These are phyloP conservation scores for Aureobasidium sp. DNA, from an alignment of 2,329 filamentous ascomycete species.

Conservation along the genomic window DNA sequence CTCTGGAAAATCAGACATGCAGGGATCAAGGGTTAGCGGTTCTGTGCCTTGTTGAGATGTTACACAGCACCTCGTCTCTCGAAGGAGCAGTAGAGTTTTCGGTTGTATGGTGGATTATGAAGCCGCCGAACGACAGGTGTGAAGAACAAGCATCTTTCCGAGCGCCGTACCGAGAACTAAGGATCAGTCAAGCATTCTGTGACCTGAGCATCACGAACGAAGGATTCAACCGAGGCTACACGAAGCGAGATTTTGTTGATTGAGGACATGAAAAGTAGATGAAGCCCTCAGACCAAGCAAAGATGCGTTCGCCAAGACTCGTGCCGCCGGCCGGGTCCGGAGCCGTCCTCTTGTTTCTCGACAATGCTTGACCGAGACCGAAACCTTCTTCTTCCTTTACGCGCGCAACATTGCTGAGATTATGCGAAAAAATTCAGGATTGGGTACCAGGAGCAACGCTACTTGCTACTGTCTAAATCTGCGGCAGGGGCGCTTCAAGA, in stretches of 20 bases:
- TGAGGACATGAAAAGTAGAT: not conserved
- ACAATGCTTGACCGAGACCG: not conserved
- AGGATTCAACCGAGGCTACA: not conserved
- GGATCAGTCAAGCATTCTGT: not conserved
- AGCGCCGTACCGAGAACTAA: not conserved
- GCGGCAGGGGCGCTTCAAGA: not conserved
- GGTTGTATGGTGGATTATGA: not conserved
- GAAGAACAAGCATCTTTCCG: constrained; percentile 3
- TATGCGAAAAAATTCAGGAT: not conserved
- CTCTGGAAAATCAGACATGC: not conserved
- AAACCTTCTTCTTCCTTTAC: not conserved
- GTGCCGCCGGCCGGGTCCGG: constrained; percentile 1
- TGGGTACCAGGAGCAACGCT: not conserved
- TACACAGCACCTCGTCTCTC: not conserved
- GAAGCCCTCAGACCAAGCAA: not conserved
- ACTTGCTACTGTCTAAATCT: not conserved
- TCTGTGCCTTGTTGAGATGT: not conserved
- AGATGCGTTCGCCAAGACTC: not conserved
- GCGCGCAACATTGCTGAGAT: not conserved
- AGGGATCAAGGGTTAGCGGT: not conserved
- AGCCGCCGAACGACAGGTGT: not conserved
- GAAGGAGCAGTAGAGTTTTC: not conserved
- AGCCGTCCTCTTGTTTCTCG: not conserved
- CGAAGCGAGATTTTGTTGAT: not conserved
- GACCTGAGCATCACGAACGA: not conserved